Evolutionary conservation across 257 asterid species (phyloP).

Genomic region (Nicotiana attenuata): DNA sequence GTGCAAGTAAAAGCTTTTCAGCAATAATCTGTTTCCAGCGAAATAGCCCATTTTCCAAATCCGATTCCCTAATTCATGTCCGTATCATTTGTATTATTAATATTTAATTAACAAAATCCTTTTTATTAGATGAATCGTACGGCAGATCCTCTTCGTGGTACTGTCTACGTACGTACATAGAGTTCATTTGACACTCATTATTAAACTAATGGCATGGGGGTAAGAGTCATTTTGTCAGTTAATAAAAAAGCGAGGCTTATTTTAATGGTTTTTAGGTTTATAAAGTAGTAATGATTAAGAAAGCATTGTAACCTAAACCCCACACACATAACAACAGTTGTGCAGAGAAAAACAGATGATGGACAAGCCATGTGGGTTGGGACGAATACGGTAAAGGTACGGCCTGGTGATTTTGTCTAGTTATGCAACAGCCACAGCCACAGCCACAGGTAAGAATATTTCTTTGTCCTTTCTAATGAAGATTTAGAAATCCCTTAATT

Average conservation of each 20-base stretch:
- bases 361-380: constrained; percentile 9
- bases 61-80: neutral
- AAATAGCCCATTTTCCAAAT: neutral
- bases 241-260: neutral
- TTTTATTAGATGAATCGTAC: constrained; percentile 2
- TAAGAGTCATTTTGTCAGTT: neutral
- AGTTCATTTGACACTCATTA: neutral
- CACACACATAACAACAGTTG: neutral
- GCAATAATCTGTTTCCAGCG: neutral
- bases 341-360: neutral
- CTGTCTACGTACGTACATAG: neutral
- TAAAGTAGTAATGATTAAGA: neutral
- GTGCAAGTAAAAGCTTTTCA: neutral
- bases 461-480: constrained; percentile 4
- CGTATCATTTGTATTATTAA: neutral
- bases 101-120: neutral
- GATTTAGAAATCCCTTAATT: neutral
- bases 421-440: neutral
- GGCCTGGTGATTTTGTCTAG: constrained; percentile 13
- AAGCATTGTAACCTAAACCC: neutral
- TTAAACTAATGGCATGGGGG: neutral
- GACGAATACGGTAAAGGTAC: constrained; percentile 13
- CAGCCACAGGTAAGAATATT: neutral
- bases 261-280: neutral
- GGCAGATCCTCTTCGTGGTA: neutral